These are phyloP conservation scores for Penicillium sp. DNA, from an alignment of 2,329 filamentous ascomycete species.

Conservation along the genomic window DNA sequence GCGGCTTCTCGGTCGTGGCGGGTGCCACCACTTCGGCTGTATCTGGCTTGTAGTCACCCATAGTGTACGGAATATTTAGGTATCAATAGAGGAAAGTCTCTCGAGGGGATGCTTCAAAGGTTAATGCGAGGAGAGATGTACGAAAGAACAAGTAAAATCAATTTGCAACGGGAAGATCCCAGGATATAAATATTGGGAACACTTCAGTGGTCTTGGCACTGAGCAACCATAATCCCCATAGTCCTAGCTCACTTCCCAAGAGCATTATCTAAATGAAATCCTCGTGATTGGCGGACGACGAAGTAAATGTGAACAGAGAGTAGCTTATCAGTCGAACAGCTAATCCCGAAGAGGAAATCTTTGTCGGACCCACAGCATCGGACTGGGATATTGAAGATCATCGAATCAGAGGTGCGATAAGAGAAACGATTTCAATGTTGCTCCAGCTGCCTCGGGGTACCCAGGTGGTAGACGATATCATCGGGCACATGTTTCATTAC, in stretches of 20 bases:
- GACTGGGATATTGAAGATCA: background rate
- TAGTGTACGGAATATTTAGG: conserved; percentile 1
- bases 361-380: conserved; percentile 22
- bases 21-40: background rate
- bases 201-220: background rate
- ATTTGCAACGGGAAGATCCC: background rate
- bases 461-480: background rate
- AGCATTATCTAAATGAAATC: background rate
- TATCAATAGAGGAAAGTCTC: background rate
- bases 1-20: background rate
- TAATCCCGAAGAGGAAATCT: conserved; percentile 22
- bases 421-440: background rate
- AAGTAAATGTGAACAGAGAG: background rate
- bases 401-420: background rate
- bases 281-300: background rate
- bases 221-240: background rate
- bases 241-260: background rate
- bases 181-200: background rate
- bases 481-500: background rate
- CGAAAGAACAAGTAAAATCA: background rate
- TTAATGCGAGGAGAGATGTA: background rate
- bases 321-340: conserved; percentile 9
- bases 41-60: conserved; percentile 22
- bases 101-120: background rate
- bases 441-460: background rate